phyloP scores from a whole-genome alignment of 2,329 filamentous ascomycete species.

The Zymoseptoria brevis region DNA sequence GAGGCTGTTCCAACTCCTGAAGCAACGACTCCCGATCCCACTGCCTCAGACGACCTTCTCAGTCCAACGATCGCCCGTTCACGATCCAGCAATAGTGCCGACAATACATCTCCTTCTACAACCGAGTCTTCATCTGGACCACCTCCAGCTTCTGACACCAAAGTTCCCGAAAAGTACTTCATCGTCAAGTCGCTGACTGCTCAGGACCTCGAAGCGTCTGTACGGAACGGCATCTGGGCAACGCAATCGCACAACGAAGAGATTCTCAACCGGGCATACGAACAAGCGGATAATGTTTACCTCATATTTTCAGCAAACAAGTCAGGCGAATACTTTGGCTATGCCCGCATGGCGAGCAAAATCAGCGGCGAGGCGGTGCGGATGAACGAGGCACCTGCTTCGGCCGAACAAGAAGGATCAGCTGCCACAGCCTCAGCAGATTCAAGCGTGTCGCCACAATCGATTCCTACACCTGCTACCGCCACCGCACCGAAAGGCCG shows the following conservation, averaged over 20 bases:
- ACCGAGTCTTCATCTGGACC: conserved; percentile 6
- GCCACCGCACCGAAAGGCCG: conserved; percentile 70
- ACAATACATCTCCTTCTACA: background rate
- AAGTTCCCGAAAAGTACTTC: conserved; percentile 69
- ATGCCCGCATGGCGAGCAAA: conserved; percentile 78
- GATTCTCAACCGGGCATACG: conserved; percentile 71
- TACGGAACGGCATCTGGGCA: conserved; percentile 84
- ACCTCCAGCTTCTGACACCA: conserved; percentile 11
- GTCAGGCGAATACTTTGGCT: conserved; percentile 93
- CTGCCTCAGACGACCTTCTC: conserved; percentile 2
- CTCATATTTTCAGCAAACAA: conserved; percentile 95
- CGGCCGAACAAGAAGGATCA: background rate
- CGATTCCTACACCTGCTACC: conserved; percentile 71
- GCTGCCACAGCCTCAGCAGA: conserved; percentile 11
- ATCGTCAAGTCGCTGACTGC: conserved; percentile 87
- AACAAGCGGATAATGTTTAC: conserved; percentile 76
- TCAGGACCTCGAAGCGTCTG: conserved; percentile 81
- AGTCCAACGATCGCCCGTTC: conserved; percentile 20
- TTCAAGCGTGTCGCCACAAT: conserved; percentile 60
- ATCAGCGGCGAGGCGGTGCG: conserved; percentile 60
- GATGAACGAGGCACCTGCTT: conserved; percentile 6
- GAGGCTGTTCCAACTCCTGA: background rate
- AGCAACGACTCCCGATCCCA: background rate
- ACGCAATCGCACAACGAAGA: conserved; percentile 91
- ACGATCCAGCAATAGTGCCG: conserved; percentile 7